A percentile compares a stretch with the other conserved stretches of the same genome.
Conservation (phyloP, 129 eudicot genomes). For the Kitagawia praeruptora region DNA sequence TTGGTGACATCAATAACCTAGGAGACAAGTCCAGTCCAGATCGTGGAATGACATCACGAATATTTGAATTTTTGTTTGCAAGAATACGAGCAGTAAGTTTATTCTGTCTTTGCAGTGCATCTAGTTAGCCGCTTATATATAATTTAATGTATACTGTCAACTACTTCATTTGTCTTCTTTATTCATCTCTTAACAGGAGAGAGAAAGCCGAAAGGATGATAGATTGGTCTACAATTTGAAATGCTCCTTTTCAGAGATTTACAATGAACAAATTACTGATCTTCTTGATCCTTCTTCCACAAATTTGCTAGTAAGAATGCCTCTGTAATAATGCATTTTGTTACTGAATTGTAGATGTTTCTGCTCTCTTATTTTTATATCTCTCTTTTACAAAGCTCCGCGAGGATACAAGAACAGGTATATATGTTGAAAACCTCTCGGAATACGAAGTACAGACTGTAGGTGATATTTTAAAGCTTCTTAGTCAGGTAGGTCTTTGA, state of each 20-base stretch:
- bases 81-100: slow-evolving; percentile 71
- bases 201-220: slow-evolving; percentile 81
- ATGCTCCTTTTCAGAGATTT: slow-evolving; percentile 92
- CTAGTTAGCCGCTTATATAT: not conserved
- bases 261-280: slow-evolving; percentile 92
- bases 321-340: not conserved
- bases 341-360: not conserved
- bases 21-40: slow-evolving; percentile 61
- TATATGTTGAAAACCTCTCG: slow-evolving; percentile 86
- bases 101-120: slow-evolving; percentile 6
- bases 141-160: not conserved
- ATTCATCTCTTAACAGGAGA: slow-evolving; percentile 42
- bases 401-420: slow-evolving; percentile 78
- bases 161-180: not conserved
- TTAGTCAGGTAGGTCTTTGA: slow-evolving; percentile 52
- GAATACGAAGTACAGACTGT: slow-evolving; percentile 85
- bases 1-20: slow-evolving; percentile 72
- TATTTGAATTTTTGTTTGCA: slow-evolving; percentile 87
- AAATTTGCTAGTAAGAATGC: slow-evolving; percentile 67
- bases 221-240: slow-evolving; percentile 63
- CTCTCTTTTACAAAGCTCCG: slow-evolving; percentile 41
- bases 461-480: slow-evolving; percentile 69
- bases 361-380: slow-evolving; percentile 6
- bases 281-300: slow-evolving; percentile 94
- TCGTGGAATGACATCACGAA: slow-evolving; percentile 94